phyloP scores from a whole-genome alignment of 495 filamentous ascomycete species.

The Durotheca rogersii region DNA sequence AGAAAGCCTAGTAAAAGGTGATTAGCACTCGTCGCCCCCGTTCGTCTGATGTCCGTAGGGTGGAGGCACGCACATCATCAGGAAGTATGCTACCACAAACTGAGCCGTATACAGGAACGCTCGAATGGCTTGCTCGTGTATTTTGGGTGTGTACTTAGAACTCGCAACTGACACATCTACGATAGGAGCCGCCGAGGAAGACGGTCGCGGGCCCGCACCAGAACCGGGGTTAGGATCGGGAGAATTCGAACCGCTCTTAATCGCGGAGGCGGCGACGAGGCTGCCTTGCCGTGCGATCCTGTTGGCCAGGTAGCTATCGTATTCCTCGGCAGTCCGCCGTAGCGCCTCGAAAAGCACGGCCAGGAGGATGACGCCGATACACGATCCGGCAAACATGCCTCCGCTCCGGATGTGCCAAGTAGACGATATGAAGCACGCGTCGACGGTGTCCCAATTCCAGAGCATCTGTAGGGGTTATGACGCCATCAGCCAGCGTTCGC shows the following conservation, averaged over 20 bases:
- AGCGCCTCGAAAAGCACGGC: constrained; percentile 50
- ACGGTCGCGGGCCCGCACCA: neutral
- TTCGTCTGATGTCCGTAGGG: neutral
- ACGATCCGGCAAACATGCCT: constrained; percentile 43
- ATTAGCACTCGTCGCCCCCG: neutral
- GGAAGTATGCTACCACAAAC: constrained; percentile 67
- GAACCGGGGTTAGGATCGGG: neutral
- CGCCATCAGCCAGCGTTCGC: neutral
- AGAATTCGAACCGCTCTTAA: constrained; percentile 1
- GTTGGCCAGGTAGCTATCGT: constrained; percentile 59
- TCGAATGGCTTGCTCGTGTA: constrained; percentile 59
- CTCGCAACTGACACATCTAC: neutral
- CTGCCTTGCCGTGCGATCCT: constrained; percentile 30
- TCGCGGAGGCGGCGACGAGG: constrained; percentile 26
- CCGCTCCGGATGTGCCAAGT: constrained; percentile 36
- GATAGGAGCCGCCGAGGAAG: neutral
- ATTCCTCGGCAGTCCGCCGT: constrained; percentile 60
- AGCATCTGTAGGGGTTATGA: constrained; percentile 38
- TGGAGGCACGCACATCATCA: constrained; percentile 56
- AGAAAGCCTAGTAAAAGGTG: constrained; percentile 23
- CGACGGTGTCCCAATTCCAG: constrained; percentile 48
- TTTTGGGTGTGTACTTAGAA: constrained; percentile 45
- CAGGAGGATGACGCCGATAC: constrained; percentile 47
- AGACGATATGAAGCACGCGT: constrained; percentile 38
- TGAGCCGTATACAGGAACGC: constrained; percentile 62